Percentiles rank a stretch among this genome's conserved stretches.
Evolutionary conservation across 2,329 filamentous ascomycete species (phyloP).

Genomic region (Orbilia oligospora): DNA sequence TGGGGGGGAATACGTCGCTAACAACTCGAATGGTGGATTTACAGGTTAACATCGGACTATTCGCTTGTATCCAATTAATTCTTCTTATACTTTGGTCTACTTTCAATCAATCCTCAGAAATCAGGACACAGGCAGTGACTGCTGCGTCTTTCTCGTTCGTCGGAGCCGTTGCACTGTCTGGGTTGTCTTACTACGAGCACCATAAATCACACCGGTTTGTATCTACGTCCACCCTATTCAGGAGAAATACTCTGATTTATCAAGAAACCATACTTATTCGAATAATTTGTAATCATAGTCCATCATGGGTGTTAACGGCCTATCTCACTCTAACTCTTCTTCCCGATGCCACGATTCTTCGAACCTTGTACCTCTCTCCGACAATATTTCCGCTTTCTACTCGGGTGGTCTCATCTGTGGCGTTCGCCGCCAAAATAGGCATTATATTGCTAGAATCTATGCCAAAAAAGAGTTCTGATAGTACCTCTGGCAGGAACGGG

Average conservation of each 20-base stretch:
- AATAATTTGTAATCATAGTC: slow-evolving; percentile 2
- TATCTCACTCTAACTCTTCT: slow-evolving; percentile 40
- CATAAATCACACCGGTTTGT: slow-evolving; percentile 36
- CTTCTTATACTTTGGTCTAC: slow-evolving; percentile 37
- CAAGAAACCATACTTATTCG: not conserved
- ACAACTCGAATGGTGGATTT: not conserved
- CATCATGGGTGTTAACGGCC: slow-evolving; percentile 44
- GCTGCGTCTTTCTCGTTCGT: slow-evolving; percentile 24
- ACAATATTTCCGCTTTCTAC: slow-evolving; percentile 18
- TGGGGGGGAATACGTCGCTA: not conserved
- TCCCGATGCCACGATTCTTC: slow-evolving; percentile 24
- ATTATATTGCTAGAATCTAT: slow-evolving; percentile 24
- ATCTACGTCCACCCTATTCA: too few species aligned
- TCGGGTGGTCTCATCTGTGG: slow-evolving; percentile 23
- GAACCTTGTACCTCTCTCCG: slow-evolving; percentile 41
- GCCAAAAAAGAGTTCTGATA: not conserved
- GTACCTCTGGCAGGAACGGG: slow-evolving; percentile 10
- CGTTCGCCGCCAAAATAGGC: slow-evolving; percentile 21
- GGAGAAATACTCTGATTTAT: too few species aligned
- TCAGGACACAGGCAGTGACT: slow-evolving; percentile 3
- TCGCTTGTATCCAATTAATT: slow-evolving; percentile 22
- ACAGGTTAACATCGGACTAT: slow-evolving; percentile 23
- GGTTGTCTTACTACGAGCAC: slow-evolving; percentile 31
- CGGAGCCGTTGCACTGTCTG: slow-evolving; percentile 12
- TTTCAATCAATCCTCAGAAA: not conserved